Evolutionary conservation across 768 basidiomycete genomes (phyloP).

Genomic region (Leccinum uliginosum): DNA sequence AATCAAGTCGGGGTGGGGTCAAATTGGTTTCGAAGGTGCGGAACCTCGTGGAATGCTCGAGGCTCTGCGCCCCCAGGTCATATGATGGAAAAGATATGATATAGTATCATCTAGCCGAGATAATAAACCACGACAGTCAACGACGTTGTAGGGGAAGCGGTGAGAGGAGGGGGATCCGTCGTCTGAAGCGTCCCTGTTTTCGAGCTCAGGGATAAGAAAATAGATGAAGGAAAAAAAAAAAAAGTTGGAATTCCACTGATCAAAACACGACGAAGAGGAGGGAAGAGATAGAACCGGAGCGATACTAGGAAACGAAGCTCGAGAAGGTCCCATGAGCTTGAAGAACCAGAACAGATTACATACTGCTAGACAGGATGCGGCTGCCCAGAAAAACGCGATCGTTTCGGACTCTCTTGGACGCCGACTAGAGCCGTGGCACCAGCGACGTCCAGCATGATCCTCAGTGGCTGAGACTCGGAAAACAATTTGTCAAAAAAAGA

Average conservation of each 20-base stretch:
- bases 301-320: not conserved
- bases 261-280: not conserved
- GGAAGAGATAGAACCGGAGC: not conserved
- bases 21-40: not conserved
- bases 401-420: not conserved
- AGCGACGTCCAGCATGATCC: not conserved
- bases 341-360: not conserved
- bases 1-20: not conserved
- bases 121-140: slow-evolving; percentile 3
- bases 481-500: not conserved
- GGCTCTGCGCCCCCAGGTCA: slow-evolving; percentile 6
- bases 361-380: not conserved
- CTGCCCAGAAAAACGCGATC: not conserved
- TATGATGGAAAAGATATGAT: not conserved
- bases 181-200: not conserved
- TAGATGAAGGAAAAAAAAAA: not conserved
- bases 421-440: not conserved
- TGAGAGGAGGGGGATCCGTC: not conserved
- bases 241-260: not conserved
- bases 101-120: slow-evolving; percentile 26
- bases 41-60: slow-evolving; percentile 29
- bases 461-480: not conserved
- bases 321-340: not conserved
- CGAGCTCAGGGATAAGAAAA: slow-evolving; percentile 2
- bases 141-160: not conserved